Conservation (phyloP, 75 land plant species). For the Cunninghamia lanceolata region DNA sequence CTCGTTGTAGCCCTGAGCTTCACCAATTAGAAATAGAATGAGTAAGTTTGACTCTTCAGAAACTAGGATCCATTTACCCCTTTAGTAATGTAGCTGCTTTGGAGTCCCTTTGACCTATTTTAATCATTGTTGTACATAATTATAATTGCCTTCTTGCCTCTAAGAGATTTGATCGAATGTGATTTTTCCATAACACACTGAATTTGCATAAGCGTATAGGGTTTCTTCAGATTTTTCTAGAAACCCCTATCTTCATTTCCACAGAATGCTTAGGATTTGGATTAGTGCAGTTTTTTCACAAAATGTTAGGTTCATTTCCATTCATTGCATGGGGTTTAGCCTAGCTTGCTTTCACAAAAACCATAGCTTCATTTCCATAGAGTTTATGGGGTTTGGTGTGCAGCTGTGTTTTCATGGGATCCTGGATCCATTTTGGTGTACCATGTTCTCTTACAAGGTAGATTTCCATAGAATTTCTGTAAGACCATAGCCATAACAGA, state of each 20-base stretch:
- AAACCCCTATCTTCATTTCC: not conserved
- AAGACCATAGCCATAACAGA: not conserved
- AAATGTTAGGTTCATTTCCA: too few relatives aligned
- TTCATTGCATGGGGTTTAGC: not conserved
- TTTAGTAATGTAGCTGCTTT: not conserved
- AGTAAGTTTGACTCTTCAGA: not conserved
- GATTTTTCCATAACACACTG: not conserved
- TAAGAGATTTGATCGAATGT: not conserved
- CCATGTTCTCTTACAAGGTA: not conserved
- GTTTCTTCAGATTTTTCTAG: not conserved
- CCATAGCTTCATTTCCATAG: not conserved
- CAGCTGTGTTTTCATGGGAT: too few relatives aligned
- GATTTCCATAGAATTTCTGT: not conserved
- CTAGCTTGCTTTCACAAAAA: not conserved
- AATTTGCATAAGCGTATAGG: not conserved
- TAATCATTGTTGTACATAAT: not conserved
- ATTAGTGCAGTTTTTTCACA: not conserved
- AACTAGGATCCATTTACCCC: not conserved
- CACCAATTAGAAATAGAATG: too few relatives aligned
- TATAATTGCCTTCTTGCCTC: not conserved
- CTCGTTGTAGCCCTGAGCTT: not conserved
- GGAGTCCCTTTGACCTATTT: not conserved
- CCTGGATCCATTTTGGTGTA: not conserved
- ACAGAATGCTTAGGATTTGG: not conserved
- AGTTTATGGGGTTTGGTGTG: not conserved